Evolutionary conservation across 345 rosid genomes (phyloP), one percentile per base, ranked within the genome.

Genomic region (Balakata baccata): DNA sequence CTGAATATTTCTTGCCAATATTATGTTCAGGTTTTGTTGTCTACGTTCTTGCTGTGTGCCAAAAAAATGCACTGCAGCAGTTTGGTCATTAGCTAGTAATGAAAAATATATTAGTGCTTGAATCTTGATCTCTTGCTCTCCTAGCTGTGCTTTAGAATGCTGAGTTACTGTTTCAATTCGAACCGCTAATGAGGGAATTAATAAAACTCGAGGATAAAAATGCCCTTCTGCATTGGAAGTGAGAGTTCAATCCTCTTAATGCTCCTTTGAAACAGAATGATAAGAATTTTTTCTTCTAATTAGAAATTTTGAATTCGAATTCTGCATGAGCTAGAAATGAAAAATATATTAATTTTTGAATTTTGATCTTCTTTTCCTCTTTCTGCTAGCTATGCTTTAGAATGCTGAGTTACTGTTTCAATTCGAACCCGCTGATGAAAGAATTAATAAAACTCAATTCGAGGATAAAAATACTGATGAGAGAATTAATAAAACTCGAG

Each of bases 1-100:
- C 66, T 66, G 75, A 59, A 71, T 25, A 53, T 64, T 63, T 81
- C 25, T 52, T 69, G 54, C 22, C 59, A 60, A 16, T 76, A 53
- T 25, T 58, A 7, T 52, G 38, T 14, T 51, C 2, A 52, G 52
- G 34, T 62, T 57, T 53, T 11, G 37, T 25, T 52, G n/a, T 46
- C 49, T 50, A 11, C 18, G 34, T 56, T n/a, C 50, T 66, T 43
- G 34, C 25, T 58, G 9, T 53, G 22, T 9, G 5, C 8, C 46
- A 43, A 9, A 17, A 64, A 64, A 18, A 12, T 64, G 63, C 38
- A 58, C 7, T 25, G 11, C 38, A 10, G 34, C 29, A 25, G 69
- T 46, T 66, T 23, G 13, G 1, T 66, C 69, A 66, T 66, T n/a
- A 22, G 14, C 8, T 64, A 8, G 50, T 41, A 49, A 64, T 64